Evolutionary conservation across 1,284 basidiomycete species (phyloP).

Genomic region (Apiotrichum gracile): DNA sequence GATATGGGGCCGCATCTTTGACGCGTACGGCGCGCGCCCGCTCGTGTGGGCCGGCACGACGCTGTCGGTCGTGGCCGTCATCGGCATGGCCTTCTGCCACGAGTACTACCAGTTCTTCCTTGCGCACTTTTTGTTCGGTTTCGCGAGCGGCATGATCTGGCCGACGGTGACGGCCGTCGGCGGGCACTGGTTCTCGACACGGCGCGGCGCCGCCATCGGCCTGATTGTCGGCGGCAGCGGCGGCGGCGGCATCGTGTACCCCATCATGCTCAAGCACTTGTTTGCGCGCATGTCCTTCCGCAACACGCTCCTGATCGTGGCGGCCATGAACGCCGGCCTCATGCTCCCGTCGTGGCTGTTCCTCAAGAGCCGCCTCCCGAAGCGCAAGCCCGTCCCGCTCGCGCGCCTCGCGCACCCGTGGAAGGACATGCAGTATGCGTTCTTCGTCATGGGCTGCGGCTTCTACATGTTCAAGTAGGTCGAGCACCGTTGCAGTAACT

Average conservation of each 20-base stretch:
- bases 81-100: slow-evolving; percentile 39
- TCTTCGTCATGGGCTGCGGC: slow-evolving; percentile 27
- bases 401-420: slow-evolving; percentile 20
- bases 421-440: slow-evolving; percentile 27
- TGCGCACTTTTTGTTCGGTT: slow-evolving; percentile 33
- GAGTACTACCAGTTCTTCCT: slow-evolving; percentile 29
- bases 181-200: slow-evolving; percentile 42
- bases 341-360: slow-evolving; percentile 41
- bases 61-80: slow-evolving; percentile 27
- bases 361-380: slow-evolving; percentile 37
- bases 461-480: slow-evolving; percentile 31
- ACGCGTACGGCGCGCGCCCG: slow-evolving; percentile 35
- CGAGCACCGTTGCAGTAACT: neutral
- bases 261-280: slow-evolving; percentile 39
- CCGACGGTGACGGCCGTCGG: slow-evolving; percentile 35
- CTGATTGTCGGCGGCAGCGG: slow-evolving; percentile 42
- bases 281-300: slow-evolving; percentile 27
- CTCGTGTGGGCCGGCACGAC: slow-evolving; percentile 31
- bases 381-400: slow-evolving; percentile 16
- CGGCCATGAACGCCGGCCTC: slow-evolving; percentile 37
- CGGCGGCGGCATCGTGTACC: slow-evolving; percentile 39
- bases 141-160: slow-evolving; percentile 35
- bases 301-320: slow-evolving; percentile 38
- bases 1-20: slow-evolving; percentile 32
- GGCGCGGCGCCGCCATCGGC: slow-evolving; percentile 38